Evolutionary conservation across 148 eudicot species (phyloP), one percentile per base, ranked within the genome.

Genomic region (Fallopia convolvulus): DNA sequence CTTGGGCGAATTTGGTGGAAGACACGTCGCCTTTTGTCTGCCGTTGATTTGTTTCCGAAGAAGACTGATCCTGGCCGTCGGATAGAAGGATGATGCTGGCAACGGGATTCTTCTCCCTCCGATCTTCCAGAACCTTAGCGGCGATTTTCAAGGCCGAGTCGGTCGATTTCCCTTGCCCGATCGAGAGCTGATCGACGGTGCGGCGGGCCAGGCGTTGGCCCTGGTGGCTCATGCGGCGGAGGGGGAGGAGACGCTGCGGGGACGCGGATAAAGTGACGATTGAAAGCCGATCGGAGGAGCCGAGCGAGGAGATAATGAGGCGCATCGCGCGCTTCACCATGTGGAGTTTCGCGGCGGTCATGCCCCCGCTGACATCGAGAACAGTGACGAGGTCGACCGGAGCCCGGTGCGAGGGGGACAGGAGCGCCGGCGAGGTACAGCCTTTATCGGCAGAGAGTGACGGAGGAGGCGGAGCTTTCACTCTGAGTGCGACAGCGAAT

Each of bases 311-410:
- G 18, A 94, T 83, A 3, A 94, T 89, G 9, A 92, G 82, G 11
- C 92, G 78, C 97, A 94, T 88, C 4, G 99, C 97, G 14, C 97
- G 88, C 65, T 90, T 90, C 71, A 94, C 63, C 97, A 92, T 88
- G 32, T 86, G 86, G 1, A 94, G 81, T 85, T 94, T 92, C 0
- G 91, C 75, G 0, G 92, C 92, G 0, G 74, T 81, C 96, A 89
- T 79, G 3, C 76, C 80, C 0, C 88, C 83, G 40, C 99, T 81
- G 1, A 91, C 84, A 30, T 94, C 90, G 0, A 94, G 61, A 1
- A 92, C 97, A 6, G 87, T 81, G 30, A 94, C 99, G 60, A 94
- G 70, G 78, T 94, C 99, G 14, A 92, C 85, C 63, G 97, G 89
- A 2, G 86, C 84, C 6, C 91, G 82, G 0, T 82, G 82, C 39